Conservation (phyloP, 768 basidiomycete species). For the Leccinellum rugosiceps region DNA sequence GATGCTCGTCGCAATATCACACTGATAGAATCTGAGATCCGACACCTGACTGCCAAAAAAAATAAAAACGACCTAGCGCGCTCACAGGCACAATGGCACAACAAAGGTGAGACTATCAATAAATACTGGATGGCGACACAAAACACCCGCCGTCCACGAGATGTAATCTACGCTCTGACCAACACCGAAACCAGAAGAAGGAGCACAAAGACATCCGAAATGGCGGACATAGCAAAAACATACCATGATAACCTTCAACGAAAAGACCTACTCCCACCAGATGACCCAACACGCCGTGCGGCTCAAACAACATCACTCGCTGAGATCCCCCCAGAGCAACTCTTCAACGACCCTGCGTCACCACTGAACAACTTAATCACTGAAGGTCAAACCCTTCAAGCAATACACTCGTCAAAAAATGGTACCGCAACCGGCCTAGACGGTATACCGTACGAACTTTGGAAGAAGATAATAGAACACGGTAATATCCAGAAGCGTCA, state of each 20-base stretch:
- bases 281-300: neutral
- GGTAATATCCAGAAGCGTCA: neutral
- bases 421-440: neutral
- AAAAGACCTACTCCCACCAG: too few relatives aligned
- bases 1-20: neutral
- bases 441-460: neutral
- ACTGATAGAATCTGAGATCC: neutral
- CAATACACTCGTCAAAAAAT: neutral
- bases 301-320: accelerated
- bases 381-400: neutral
- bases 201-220: conserved; percentile 14
- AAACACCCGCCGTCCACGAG: neutral
- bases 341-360: neutral
- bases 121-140: conserved; percentile 20
- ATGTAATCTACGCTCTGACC: conserved; percentile 16
- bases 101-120: neutral
- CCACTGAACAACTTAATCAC: conserved; percentile 29
- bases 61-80: neutral
- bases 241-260: conserved; percentile 24
- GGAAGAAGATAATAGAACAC: neutral
- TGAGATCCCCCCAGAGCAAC: neutral
- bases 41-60: neutral
- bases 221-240: conserved; percentile 28
- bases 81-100: neutral
- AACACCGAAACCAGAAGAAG: neutral